A percentile compares a stretch with the other conserved stretches of the same genome.
phyloP scores from a whole-genome alignment of 176 grass and related monocot genomes.

The Phoenix roebelenii region DNA sequence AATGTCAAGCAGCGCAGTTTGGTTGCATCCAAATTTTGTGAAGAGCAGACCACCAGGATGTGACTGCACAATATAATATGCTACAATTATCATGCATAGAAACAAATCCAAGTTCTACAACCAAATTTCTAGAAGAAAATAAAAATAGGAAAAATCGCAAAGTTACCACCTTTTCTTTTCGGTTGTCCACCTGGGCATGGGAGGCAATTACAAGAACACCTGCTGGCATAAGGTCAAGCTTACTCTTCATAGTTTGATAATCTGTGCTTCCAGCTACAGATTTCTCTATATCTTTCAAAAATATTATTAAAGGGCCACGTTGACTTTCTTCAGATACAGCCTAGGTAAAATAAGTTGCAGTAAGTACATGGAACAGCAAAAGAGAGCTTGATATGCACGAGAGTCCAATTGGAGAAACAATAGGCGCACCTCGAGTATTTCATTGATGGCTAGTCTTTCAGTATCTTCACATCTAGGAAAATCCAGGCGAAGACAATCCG shows the following conservation, averaged over 20 bases:
- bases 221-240: slow-evolving; percentile 54
- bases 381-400: slow-evolving; percentile 4
- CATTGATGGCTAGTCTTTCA: slow-evolving; percentile 72
- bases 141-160: slow-evolving; percentile 6
- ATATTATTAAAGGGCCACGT: slow-evolving; percentile 54
- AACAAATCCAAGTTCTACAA: slow-evolving; percentile 1
- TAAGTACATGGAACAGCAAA: slow-evolving; percentile 12
- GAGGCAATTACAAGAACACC: slow-evolving; percentile 86
- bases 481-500: slow-evolving; percentile 65
- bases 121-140: neutral
- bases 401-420: slow-evolving; percentile 7
- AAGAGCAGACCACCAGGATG: slow-evolving; percentile 69
- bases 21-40: slow-evolving; percentile 83
- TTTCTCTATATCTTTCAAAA: slow-evolving; percentile 84
- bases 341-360: slow-evolving; percentile 26
- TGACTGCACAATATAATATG: slow-evolving; percentile 42
- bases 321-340: slow-evolving; percentile 68
- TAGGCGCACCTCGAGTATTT: slow-evolving; percentile 59
- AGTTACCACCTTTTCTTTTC: slow-evolving; percentile 79
- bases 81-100: neutral
- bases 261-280: slow-evolving; percentile 58
- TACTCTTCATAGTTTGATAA: slow-evolving; percentile 61
- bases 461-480: slow-evolving; percentile 56
- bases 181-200: slow-evolving; percentile 58
- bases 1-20: slow-evolving; percentile 70